Evolutionary conservation across 2,329 filamentous ascomycete species (phyloP).

Genomic region (Fusarium burgessii): DNA sequence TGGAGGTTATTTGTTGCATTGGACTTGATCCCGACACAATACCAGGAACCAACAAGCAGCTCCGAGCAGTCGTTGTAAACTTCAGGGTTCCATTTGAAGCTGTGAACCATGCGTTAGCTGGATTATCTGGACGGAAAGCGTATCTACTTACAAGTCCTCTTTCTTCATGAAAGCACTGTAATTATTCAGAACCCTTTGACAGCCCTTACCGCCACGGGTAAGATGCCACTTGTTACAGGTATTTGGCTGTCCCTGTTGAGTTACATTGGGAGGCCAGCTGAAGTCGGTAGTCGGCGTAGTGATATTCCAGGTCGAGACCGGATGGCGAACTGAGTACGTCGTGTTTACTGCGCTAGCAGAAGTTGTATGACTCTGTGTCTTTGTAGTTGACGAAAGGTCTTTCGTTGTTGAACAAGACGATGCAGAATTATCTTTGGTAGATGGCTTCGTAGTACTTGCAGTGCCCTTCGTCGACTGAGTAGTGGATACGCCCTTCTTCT

Average conservation of each 20-base stretch:
- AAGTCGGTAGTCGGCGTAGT: accelerated
- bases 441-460: too few species aligned
- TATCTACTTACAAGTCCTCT: not conserved
- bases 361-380: not conserved
- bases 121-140: not conserved
- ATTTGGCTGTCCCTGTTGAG: not conserved
- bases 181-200: accelerated
- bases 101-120: not conserved
- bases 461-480: too few species aligned
- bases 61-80: not conserved
- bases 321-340: not conserved
- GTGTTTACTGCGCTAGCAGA: not conserved
- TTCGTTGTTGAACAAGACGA: not conserved
- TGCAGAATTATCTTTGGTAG: too few species aligned
- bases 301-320: not conserved
- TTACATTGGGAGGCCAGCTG: not conserved
- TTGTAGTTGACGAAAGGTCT: not conserved
- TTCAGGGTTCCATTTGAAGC: not conserved
- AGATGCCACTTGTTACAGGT: constrained; percentile 1
- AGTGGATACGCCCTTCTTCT: too few species aligned
- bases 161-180: not conserved
- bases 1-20: accelerated
- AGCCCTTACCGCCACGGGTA: accelerated
- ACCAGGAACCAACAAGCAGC: not conserved
- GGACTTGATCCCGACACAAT: not conserved